Evolutionary conservation across 2,329 filamentous ascomycete species (phyloP).

Genomic region (Helotiales sp.): DNA sequence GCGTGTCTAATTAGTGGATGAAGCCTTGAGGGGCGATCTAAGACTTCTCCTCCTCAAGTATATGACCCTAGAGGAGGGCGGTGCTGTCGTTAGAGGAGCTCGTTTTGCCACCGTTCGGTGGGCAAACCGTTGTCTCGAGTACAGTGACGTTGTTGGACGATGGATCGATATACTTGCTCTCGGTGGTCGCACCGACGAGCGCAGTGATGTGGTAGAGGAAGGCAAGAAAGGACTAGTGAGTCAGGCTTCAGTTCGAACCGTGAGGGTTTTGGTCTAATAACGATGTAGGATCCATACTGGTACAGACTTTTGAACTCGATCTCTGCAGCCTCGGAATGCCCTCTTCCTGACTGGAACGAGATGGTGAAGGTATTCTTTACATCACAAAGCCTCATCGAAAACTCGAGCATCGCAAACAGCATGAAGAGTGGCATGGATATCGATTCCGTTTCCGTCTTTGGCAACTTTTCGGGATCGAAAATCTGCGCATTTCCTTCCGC

Average conservation of each 20-base stretch:
- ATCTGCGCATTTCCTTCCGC: constrained; percentile 69
- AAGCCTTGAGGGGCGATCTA: constrained; percentile 39
- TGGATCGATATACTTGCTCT: constrained; percentile 90
- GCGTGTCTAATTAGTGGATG: constrained; percentile 41
- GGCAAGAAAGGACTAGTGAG: constrained; percentile 84
- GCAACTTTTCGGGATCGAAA: constrained; percentile 48
- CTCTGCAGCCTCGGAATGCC: constrained; percentile 49
- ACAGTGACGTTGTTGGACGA: constrained; percentile 75
- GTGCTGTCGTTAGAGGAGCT: constrained; percentile 69
- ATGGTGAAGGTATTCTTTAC: constrained; percentile 57
- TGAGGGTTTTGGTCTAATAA: neutral
- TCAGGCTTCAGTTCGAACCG: neutral
- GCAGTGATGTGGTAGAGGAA: constrained; percentile 86
- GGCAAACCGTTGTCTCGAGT: constrained; percentile 86
- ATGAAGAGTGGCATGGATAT: constrained; percentile 48
- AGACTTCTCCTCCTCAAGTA: constrained; percentile 67
- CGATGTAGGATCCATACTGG: constrained; percentile 62
- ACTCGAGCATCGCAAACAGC: constrained; percentile 40
- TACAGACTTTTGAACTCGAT: constrained; percentile 64
- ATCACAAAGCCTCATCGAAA: constrained; percentile 42
- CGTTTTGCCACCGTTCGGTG: constrained; percentile 86
- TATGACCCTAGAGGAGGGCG: constrained; percentile 59
- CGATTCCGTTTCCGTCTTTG: constrained; percentile 46
- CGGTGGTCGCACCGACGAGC: constrained; percentile 67
- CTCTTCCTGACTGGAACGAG: constrained; percentile 57